A percentile compares a stretch with the other conserved stretches of the same genome.
Conservation (phyloP, 768 basidiomycete genomes). For the Collybia sordida region DNA sequence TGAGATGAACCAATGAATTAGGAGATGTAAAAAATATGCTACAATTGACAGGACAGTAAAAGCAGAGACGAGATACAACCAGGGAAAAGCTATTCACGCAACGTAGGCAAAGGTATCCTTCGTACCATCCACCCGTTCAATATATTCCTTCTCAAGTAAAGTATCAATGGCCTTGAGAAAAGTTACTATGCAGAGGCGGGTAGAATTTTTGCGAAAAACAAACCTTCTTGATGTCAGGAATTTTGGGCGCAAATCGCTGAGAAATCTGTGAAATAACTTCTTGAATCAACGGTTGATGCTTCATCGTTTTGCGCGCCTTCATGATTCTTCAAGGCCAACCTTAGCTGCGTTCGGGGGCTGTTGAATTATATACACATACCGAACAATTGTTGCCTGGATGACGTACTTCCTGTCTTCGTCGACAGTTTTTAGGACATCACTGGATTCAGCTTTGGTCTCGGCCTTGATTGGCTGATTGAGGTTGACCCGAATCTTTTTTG, state of each 20-base stretch:
- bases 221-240: slow-evolving; percentile 96
- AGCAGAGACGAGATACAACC: slow-evolving; percentile 4
- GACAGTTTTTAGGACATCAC: slow-evolving; percentile 89
- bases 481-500: slow-evolving; percentile 91
- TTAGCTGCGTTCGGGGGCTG: neutral
- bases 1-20: slow-evolving; percentile 1
- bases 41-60: slow-evolving; percentile 38
- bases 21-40: slow-evolving; percentile 33
- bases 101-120: slow-evolving; percentile 86
- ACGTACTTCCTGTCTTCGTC: slow-evolving; percentile 97
- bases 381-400: slow-evolving; percentile 92
- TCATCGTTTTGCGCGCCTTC: slow-evolving; percentile 95
- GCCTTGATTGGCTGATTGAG: slow-evolving; percentile 92
- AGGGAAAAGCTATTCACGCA: slow-evolving; percentile 39
- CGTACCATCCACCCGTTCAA: slow-evolving; percentile 91
- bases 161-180: slow-evolving; percentile 79
- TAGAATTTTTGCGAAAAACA: slow-evolving; percentile 8
- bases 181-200: slow-evolving; percentile 1
- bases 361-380: slow-evolving; percentile 36
- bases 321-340: slow-evolving; percentile 60
- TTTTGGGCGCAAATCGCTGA: slow-evolving; percentile 87
- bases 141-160: slow-evolving; percentile 94
- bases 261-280: slow-evolving; percentile 91
- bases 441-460: slow-evolving; percentile 88
- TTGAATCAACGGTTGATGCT: slow-evolving; percentile 86